Evolutionary conservation across 73 alveolate species (phyloP).

Genomic region (Paraurostyla sp.): DNA sequence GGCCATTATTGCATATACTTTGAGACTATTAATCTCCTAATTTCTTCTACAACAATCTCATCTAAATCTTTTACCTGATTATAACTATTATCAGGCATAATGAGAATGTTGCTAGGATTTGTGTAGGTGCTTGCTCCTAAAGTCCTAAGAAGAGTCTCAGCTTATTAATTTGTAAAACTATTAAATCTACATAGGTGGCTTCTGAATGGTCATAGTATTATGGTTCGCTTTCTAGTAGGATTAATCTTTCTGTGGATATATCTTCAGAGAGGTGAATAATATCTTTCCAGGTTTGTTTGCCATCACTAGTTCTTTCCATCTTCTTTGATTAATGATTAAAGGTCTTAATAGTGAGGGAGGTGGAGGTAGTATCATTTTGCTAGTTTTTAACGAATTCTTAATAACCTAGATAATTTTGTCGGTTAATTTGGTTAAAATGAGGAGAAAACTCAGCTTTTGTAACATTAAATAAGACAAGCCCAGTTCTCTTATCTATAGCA

Average conservation of each 20-base stretch:
- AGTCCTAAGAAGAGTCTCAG: no score
- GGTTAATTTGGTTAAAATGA: neutral
- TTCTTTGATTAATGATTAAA: neutral
- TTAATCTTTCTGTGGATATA: neutral
- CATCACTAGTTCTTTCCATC: neutral
- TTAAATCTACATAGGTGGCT: no score
- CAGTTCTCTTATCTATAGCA: conserved; percentile 2
- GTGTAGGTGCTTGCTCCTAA: no score
- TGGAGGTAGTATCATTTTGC: neutral
- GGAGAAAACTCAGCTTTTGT: conserved; percentile 24
- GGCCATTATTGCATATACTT: neutral
- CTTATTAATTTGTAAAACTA: no score
- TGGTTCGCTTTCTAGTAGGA: neutral
- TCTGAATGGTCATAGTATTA: no score
- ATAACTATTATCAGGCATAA: no score
- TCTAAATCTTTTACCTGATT: no score
- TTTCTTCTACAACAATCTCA: no score
- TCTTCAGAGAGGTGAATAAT: neutral
- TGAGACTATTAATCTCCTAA: neutral
- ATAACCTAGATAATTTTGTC: neutral
- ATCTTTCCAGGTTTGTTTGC: neutral
- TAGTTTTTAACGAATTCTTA: conserved; percentile 1
- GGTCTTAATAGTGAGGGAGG: neutral
- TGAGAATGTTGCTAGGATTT: no score
- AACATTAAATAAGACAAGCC: neutral